Evolutionary conservation across 148 eudicot species (phyloP).

Genomic region (Rhododendron kiyosumense): DNA sequence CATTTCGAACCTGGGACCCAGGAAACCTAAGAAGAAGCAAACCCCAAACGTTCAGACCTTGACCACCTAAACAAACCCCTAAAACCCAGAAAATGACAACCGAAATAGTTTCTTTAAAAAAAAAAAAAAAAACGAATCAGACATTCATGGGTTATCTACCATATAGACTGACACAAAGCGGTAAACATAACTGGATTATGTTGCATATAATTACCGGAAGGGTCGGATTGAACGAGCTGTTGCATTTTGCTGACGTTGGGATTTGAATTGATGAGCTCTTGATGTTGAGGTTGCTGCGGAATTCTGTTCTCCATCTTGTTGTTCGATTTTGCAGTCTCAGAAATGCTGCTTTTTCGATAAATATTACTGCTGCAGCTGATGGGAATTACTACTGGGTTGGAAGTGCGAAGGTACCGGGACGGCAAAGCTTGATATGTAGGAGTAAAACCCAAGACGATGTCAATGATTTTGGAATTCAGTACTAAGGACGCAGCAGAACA

Average conservation of each 20-base stretch:
- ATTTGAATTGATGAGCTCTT: neutral
- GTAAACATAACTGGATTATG: neutral
- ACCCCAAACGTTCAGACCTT: too few relatives aligned
- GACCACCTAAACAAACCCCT: too few relatives aligned
- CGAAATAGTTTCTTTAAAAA: too few relatives aligned
- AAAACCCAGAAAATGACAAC: too few relatives aligned
- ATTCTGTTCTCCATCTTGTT: neutral
- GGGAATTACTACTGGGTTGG: neutral
- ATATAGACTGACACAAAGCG: neutral
- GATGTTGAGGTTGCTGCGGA: neutral
- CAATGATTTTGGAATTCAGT: neutral
- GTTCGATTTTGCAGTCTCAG: neutral
- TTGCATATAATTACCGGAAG: neutral
- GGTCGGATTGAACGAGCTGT: neutral
- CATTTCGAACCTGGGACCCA: too few relatives aligned
- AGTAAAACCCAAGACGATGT: neutral
- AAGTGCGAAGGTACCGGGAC: neutral
- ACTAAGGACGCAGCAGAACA: neutral
- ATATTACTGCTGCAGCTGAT: neutral
- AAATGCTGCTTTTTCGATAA: neutral
- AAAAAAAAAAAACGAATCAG: too few relatives aligned
- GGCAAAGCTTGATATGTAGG: neutral
- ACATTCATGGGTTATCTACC: neutral
- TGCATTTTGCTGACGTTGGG: neutral
- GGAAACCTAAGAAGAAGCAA: too few relatives aligned